A percentile compares a stretch with the other conserved stretches of the same genome.
Evolutionary conservation across 169 alveolate genomes (phyloP).

Genomic region (Toxoplasma gondii): DNA sequence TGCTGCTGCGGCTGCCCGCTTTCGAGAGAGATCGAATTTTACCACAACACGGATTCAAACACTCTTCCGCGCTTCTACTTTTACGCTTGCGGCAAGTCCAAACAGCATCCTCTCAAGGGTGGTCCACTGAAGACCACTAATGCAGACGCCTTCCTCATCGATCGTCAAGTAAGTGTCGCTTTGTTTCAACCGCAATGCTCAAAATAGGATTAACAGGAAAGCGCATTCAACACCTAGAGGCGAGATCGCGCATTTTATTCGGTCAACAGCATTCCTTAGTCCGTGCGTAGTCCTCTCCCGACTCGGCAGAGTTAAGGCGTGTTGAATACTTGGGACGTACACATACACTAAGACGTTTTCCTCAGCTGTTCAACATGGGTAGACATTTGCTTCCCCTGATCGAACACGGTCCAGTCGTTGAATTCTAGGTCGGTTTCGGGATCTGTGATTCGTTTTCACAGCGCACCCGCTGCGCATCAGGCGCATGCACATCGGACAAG

Average conservation of each 20-base stretch:
- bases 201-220: not conserved
- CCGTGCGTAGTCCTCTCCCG: too few species aligned
- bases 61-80: not conserved
- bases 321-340: too few species aligned
- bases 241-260: not conserved
- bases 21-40: not conserved
- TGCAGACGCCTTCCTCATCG: constrained; percentile 68
- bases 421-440: too few species aligned
- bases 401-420: too few species aligned
- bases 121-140: constrained; percentile 39
- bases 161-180: constrained; percentile 39
- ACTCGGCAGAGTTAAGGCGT: too few species aligned
- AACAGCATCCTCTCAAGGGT: constrained; percentile 69
- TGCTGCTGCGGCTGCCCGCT: constrained; percentile 34
- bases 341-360: too few species aligned
- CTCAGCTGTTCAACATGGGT: too few species aligned
- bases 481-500: too few species aligned
- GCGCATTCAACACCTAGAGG: not conserved
- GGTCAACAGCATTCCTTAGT: not conserved
- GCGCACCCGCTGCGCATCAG: too few species aligned
- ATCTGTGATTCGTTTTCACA: too few species aligned
- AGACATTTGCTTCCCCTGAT: too few species aligned
- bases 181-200: not conserved
- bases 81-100: constrained; percentile 61
- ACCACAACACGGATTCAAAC: not conserved